A percentile compares a stretch with the other conserved stretches of the same genome.
Evolutionary conservation across 108 stramenopile species (phyloP).

Genomic region (Bacterosira constricta): DNA sequence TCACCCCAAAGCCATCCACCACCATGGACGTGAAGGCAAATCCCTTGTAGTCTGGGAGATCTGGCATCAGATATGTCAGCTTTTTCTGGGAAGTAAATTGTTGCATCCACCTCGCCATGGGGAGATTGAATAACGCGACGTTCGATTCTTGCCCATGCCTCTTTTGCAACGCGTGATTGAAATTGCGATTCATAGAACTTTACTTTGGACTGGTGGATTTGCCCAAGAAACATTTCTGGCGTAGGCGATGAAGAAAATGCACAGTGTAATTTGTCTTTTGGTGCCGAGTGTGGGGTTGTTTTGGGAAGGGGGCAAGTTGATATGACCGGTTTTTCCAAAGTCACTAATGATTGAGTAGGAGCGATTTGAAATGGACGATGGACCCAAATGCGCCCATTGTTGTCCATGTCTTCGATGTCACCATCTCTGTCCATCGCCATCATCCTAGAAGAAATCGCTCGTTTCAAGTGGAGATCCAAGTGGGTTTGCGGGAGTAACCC

Average conservation of each 20-base stretch:
- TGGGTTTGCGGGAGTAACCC: too few species aligned
- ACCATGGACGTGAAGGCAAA: conserved; percentile 49
- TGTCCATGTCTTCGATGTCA: not conserved
- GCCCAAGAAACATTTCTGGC: conserved; percentile 2
- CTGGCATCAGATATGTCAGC: not conserved
- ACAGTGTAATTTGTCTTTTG: conserved; percentile 19
- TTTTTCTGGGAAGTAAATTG: conserved; percentile 26
- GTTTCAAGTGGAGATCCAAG: too few species aligned
- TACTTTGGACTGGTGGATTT: conserved; percentile 18
- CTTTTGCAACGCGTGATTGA: conserved; percentile 13
- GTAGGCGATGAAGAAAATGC: conserved; percentile 6
- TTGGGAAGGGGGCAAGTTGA: conserved; percentile 26
- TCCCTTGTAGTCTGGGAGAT: conserved; percentile 22
- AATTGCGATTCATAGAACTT: conserved; percentile 47
- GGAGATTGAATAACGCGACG: conserved; percentile 9
- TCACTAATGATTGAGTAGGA: not conserved
- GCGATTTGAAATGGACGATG: conserved; percentile 25
- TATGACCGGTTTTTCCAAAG: conserved; percentile 6
- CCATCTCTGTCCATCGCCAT: not conserved
- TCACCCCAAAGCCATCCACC: conserved; percentile 51
- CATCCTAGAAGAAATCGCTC: not conserved
- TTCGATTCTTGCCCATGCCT: conserved; percentile 6
- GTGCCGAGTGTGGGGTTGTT: conserved; percentile 10
- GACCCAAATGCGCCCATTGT: conserved; percentile 38
- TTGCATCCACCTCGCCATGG: conserved; percentile 21